phyloP scores from a whole-genome alignment of 352 stramenopile genomes.

The Pythium graminicola region DNA sequence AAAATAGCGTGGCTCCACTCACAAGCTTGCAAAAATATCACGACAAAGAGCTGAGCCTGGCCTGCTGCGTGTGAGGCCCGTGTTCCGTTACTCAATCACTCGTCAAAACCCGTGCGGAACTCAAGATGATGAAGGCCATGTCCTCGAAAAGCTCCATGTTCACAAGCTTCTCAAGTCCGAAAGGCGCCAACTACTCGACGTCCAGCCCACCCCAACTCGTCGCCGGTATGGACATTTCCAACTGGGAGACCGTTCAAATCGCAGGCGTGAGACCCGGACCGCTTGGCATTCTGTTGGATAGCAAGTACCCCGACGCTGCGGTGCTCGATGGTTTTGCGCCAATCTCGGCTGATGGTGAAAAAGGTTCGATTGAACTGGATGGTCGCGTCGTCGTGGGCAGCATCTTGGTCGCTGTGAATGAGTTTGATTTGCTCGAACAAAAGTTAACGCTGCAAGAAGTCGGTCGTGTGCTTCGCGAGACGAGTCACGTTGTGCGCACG shows the following conservation, averaged over 20 bases:
- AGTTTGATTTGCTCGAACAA: conserved; percentile 35
- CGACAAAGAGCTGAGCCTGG: too few species aligned
- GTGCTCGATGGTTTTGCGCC: conserved; percentile 54
- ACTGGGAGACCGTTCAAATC: conserved; percentile 38
- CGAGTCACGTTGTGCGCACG: conserved; percentile 29
- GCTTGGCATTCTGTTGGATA: conserved; percentile 58
- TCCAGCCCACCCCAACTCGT: conserved; percentile 1
- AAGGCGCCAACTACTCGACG: conserved; percentile 2
- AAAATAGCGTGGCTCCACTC: too few species aligned
- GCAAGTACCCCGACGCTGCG: conserved; percentile 25
- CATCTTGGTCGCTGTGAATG: conserved; percentile 59
- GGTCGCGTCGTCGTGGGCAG: conserved; percentile 35
- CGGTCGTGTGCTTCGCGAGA: conserved; percentile 43
- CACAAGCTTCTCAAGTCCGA: conserved; percentile 16
- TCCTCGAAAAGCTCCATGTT: conserved; percentile 13
- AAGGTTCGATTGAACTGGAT: conserved; percentile 43
- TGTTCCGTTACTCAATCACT: too few species aligned
- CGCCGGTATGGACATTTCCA: conserved; percentile 23
- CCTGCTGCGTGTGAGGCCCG: too few species aligned
- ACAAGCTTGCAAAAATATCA: too few species aligned
- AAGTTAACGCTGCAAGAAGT: conserved; percentile 39
- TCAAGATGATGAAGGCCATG: conserved; percentile 22
- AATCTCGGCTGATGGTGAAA: conserved; percentile 22
- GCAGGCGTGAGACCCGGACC: conserved; percentile 35
- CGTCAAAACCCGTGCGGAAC: too few species aligned